phyloP scores from a whole-genome alignment of 202 grass and related monocot genomes.

The Hordeum pubiflorum region DNA sequence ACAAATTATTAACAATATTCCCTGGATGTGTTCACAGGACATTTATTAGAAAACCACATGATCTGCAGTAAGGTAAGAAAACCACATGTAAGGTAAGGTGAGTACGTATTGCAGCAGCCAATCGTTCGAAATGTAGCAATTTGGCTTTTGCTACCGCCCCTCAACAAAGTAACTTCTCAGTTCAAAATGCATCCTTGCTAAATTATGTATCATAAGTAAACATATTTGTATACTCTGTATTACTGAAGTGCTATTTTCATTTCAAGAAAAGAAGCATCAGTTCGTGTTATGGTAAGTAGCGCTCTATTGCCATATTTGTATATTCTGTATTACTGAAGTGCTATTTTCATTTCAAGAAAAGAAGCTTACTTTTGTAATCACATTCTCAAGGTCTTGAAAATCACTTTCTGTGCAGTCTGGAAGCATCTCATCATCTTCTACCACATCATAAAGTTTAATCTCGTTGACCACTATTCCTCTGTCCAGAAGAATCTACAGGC shows the following conservation, averaged over 20 bases:
- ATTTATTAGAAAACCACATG: too few species aligned
- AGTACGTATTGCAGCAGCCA: neutral
- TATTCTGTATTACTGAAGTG: neutral
- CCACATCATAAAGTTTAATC: slow-evolving; percentile 79
- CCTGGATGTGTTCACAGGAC: too few species aligned
- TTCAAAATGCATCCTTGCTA: neutral
- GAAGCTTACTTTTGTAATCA: slow-evolving; percentile 67
- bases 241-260: neutral
- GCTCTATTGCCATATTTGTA: too few species aligned
- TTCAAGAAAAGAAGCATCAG: neutral
- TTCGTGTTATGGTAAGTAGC: neutral
- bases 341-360: neutral
- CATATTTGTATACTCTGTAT: neutral
- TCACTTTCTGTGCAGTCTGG: slow-evolving; percentile 49
- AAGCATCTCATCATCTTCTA: slow-evolving; percentile 58
- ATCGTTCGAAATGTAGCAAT: neutral
- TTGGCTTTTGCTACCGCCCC: neutral
- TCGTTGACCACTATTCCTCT: slow-evolving; percentile 75
- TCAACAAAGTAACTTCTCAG: neutral
- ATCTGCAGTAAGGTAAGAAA: neutral
- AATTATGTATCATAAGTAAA: neutral
- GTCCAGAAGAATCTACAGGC: slow-evolving; percentile 68
- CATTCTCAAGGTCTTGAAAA: slow-evolving; percentile 76
- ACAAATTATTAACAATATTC: neutral
- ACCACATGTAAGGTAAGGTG: neutral